Evolutionary conservation across 108 stramenopile species (phyloP).

Genomic region (Fragilaria radians): DNA sequence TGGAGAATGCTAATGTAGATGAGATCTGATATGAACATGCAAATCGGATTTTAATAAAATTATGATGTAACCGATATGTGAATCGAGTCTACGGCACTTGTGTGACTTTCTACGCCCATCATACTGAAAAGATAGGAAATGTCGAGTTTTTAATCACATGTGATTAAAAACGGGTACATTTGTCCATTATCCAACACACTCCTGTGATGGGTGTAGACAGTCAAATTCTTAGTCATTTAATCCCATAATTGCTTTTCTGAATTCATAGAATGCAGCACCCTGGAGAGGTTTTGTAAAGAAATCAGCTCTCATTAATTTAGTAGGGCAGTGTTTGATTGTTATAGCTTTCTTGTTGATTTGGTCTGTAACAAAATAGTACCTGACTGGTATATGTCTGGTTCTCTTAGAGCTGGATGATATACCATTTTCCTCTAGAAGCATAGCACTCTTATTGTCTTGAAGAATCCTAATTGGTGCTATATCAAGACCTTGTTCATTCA

Average conservation of each 20-base stretch:
- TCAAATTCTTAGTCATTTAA: slow-evolving; percentile 12
- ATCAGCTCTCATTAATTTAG: slow-evolving; percentile 41
- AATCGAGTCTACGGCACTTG: too few relatives aligned
- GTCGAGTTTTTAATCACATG: too few relatives aligned
- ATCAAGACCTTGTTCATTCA: slow-evolving; percentile 38
- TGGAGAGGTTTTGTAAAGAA: slow-evolving; percentile 47
- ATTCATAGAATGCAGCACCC: slow-evolving; percentile 21
- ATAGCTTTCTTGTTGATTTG: slow-evolving; percentile 10
- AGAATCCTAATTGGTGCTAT: too few relatives aligned
- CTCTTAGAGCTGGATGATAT: too few relatives aligned
- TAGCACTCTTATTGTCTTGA: slow-evolving; percentile 49
- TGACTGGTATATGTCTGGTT: slow-evolving; percentile 35
- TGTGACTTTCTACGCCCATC: too few relatives aligned
- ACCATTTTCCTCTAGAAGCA: slow-evolving; percentile 43
- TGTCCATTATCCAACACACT: slow-evolving; percentile 29
- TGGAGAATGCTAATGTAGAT: too few relatives aligned
- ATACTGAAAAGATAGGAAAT: too few relatives aligned
- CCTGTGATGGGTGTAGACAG: slow-evolving; percentile 9
- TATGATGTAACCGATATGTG: too few relatives aligned
- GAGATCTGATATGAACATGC: too few relatives aligned
- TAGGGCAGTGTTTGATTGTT: slow-evolving; percentile 32
- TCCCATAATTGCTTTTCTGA: slow-evolving; percentile 21
- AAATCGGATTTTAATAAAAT: too few relatives aligned
- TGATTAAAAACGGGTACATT: too few relatives aligned
- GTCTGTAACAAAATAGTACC: slow-evolving; percentile 45